These are phyloP conservation scores for Globisporangium sylvaticum DNA, from an alignment of 352 stramenopile species.

Conservation along the genomic window DNA sequence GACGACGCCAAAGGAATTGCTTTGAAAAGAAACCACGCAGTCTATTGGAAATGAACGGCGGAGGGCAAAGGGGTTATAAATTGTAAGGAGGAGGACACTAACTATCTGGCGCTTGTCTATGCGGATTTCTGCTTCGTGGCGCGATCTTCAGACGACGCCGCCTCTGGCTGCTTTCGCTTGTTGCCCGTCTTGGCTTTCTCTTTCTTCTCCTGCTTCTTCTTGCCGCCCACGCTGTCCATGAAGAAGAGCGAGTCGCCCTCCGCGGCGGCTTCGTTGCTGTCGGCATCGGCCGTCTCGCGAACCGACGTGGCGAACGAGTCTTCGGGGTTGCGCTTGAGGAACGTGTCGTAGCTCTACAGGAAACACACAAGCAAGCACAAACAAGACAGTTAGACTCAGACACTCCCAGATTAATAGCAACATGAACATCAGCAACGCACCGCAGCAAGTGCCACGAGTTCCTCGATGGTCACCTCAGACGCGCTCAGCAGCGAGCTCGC, in stretches of 20 bases:
- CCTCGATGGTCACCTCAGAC: conserved; percentile 31
- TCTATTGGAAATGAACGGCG: not conserved
- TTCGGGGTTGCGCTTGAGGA: conserved; percentile 26
- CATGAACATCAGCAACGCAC: conserved; percentile 19
- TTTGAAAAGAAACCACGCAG: not conserved
- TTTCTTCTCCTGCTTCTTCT: conserved; percentile 35
- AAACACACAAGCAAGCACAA: not conserved
- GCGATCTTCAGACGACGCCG: not conserved
- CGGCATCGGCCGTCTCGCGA: conserved; percentile 10
- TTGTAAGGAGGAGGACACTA: not conserved
- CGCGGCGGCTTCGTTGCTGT: not conserved
- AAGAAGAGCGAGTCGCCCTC: conserved; percentile 42
- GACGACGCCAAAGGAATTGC: too few relatives aligned
- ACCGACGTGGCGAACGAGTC: conserved; percentile 8
- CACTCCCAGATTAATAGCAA: not conserved
- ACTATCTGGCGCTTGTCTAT: not conserved
- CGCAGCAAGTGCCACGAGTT: conserved; percentile 40
- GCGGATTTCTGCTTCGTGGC: conserved; percentile 1
- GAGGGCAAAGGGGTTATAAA: not conserved
- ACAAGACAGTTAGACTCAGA: not conserved
- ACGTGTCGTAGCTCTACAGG: conserved; percentile 42
- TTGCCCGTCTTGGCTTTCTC: conserved; percentile 9
- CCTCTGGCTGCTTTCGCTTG: conserved; percentile 14
- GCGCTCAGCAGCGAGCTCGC: conserved; percentile 47
- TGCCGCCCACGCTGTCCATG: conserved; percentile 49